Evolutionary conservation across 148 eudicot genomes (phyloP).

Genomic region (Rhododendron mucronatum): DNA sequence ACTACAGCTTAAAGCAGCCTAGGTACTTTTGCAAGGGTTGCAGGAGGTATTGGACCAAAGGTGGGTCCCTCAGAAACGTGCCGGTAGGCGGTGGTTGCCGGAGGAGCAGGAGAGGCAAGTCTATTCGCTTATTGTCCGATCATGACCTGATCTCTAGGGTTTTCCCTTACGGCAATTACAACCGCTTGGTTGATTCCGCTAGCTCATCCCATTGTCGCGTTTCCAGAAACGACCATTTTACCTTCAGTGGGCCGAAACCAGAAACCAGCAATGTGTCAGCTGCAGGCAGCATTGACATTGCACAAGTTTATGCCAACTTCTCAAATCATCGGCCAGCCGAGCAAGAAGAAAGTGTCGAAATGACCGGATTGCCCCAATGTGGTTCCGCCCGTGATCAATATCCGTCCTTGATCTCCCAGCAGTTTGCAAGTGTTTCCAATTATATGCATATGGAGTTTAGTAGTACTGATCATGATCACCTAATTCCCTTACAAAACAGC

Average conservation of each 20-base stretch:
- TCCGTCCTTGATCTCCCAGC: neutral
- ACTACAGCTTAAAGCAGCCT: conserved; percentile 56
- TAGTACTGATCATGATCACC: neutral
- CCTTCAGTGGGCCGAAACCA: neutral
- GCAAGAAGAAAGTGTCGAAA: neutral
- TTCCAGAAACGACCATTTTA: neutral
- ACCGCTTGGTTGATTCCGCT: neutral
- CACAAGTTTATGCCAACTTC: conserved; percentile 35
- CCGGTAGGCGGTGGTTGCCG: conserved; percentile 59
- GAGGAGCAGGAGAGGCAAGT: conserved; percentile 25
- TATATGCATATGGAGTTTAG: neutral
- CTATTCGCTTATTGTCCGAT: neutral
- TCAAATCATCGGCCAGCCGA: conserved; percentile 13
- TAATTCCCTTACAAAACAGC: neutral
- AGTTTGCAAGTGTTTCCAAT: neutral
- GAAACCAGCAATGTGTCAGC: neutral
- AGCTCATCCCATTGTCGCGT: neutral
- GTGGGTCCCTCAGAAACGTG: conserved; percentile 53
- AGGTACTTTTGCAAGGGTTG: conserved; percentile 63
- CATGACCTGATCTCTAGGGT: neutral
- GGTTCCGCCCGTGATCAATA: neutral
- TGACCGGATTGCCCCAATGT: neutral
- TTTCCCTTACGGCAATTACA: neutral
- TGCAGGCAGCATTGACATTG: conserved; percentile 24
- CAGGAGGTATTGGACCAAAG: conserved; percentile 56